Conservation (phyloP, 305 asterid genomes). For the Solanum hybrid region DNA sequence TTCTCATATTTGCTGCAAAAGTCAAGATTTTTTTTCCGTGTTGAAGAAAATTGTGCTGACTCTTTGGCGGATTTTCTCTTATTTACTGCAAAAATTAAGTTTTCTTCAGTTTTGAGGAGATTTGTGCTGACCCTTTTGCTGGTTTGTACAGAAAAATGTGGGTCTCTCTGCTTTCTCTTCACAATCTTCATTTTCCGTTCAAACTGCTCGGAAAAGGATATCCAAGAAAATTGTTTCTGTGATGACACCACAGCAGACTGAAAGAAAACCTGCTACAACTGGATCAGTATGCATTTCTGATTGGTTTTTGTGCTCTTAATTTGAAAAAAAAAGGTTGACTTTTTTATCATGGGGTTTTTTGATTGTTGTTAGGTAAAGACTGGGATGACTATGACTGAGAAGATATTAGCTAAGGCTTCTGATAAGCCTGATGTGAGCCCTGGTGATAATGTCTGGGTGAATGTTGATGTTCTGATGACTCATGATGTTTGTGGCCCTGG, state of each 20-base stretch:
- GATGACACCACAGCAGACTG: conserved; percentile 74
- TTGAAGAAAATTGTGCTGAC: background rate
- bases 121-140: background rate
- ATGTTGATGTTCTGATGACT: conserved; percentile 84
- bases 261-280: conserved; percentile 67
- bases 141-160: conserved; percentile 39
- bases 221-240: conserved; percentile 57
- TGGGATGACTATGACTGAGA: conserved; percentile 90
- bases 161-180: conserved; percentile 34
- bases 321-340: background rate
- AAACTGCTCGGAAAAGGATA: conserved; percentile 31
- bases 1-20: background rate
- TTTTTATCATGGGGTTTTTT: conserved; percentile 3
- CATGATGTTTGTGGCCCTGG: conserved; percentile 96
- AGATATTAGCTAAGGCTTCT: conserved; percentile 78
- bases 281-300: conserved; percentile 42
- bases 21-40: background rate
- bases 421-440: conserved; percentile 64
- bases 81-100: background rate
- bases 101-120: background rate
- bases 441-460: conserved; percentile 89
- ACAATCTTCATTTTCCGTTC: conserved; percentile 34
- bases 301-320: background rate
- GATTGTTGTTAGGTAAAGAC: conserved; percentile 53
- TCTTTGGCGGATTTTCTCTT: background rate